Base-by-base conservation (phyloP, 2,329 filamentous ascomycete genomes). In the Cladophialophora chaetospira region DNA sequence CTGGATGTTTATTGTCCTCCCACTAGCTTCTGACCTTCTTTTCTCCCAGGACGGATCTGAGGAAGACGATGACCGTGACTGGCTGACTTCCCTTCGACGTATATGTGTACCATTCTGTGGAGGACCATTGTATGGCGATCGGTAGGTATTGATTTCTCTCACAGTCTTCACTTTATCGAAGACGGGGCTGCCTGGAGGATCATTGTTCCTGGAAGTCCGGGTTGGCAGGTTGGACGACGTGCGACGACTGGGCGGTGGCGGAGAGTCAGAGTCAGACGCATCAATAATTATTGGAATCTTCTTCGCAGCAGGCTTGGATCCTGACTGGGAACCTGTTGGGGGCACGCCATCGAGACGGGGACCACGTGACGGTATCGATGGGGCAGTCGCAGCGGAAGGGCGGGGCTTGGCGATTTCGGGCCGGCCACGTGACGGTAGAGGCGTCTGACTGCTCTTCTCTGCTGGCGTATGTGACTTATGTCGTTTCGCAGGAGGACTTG, bases 391-490 rank as follows among this genome's bases (percentile, higher is more conserved):
- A n/a, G n/a, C n/a, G n/a, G n/a, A 40, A 11, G 15, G 17, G 3
- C 8, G 13, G 8, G 46, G 25, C 46, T 49, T 49, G 21, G 46
- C 46, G 13, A 25, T 36, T 15, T 48, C 19, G 9, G 21, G 23
- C 21, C 8, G 28, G 5, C n/a, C 19, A 48, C 31, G 45, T 23
- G 46, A 38, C 46, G 4, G 23, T 4, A 23, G 13, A 17, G 8
- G 19, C 15, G 15, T 15, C 17, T 25, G 45, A 25, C 6, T 10
- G 3, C 21, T 45, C 42, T 51, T 49, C 10, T 21, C 21, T 25
- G 40, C 17, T n/a, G 50, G 51, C 9, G 50, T 50, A 5, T 50
- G 33, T 1, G 55, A 58, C 36, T 58, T 58, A 17, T 42, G 55
- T 33, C 55, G 35, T 40, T 58, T 58, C 1, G 36, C 8, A 29